Evolutionary conservation across 495 filamentous ascomycete genomes (phyloP).

Genomic region (Cryomyces minteri): DNA sequence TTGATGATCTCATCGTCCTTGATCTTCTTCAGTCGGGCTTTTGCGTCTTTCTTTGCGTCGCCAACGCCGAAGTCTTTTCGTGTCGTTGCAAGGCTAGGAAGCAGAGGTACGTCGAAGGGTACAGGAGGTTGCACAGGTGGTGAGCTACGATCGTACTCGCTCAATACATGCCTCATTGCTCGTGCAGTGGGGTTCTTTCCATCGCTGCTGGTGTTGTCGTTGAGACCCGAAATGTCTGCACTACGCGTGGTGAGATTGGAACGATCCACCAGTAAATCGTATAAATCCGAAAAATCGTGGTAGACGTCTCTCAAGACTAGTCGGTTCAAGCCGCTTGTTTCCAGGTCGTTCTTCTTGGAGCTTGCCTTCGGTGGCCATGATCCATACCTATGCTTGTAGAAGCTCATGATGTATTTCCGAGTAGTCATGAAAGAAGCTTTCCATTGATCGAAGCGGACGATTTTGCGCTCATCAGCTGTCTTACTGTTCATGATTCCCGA

Average conservation of each 20-base stretch:
- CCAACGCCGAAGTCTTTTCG: conserved; percentile 40
- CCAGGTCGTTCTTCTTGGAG: conserved; percentile 83
- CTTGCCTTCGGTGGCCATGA: conserved; percentile 86
- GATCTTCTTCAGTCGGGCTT: conserved; percentile 46
- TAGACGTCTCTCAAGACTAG: conserved; percentile 68
- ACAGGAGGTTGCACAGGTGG: conserved; percentile 83
- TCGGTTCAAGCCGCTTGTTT: conserved; percentile 70
- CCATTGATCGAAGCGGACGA: conserved; percentile 74
- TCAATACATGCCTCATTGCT: conserved; percentile 53
- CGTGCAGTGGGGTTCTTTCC: conserved; percentile 27
- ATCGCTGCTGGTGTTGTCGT: conserved; percentile 29
- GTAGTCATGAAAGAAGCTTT: conserved; percentile 50
- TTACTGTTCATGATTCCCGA: conserved; percentile 73
- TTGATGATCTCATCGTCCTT: conserved; percentile 59
- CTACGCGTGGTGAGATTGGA: conserved; percentile 35
- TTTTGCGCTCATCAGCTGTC: conserved; percentile 49
- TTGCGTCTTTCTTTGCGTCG: conserved; percentile 49
- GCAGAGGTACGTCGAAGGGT: conserved; percentile 71
- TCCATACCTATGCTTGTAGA: conserved; percentile 72
- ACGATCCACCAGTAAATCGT: conserved; percentile 77
- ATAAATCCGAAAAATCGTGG: conserved; percentile 66
- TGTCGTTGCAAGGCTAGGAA: conserved; percentile 48
- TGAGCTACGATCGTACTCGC: conserved; percentile 72
- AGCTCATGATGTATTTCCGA: conserved; percentile 52
- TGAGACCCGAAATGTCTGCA: conserved; percentile 21